phyloP scores from a whole-genome alignment of 2,329 filamentous ascomycete species.

The Acrodontium crateriforme region DNA sequence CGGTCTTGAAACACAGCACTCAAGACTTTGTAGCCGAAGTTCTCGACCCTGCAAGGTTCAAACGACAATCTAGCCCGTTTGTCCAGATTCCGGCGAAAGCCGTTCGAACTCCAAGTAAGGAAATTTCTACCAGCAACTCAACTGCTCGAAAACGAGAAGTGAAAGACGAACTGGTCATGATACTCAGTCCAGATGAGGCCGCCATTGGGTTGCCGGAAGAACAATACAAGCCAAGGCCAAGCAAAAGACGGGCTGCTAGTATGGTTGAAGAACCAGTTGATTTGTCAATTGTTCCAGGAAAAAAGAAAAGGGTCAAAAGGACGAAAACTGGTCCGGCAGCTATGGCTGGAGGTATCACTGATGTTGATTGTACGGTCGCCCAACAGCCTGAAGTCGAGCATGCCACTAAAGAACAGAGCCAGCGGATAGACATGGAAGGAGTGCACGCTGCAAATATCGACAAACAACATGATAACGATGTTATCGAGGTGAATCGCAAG shows the following conservation, averaged over 20 bases:
- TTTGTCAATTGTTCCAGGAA: conserved; percentile 25
- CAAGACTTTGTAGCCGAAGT: too few relatives aligned
- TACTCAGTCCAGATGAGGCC: conserved; percentile 19
- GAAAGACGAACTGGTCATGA: conserved; percentile 9
- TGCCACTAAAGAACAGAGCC: too few relatives aligned
- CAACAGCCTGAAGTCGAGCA: too few relatives aligned
- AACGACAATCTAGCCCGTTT: conserved; percentile 12
- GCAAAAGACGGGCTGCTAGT: conserved; percentile 18
- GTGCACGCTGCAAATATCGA: too few relatives aligned
- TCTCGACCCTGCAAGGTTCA: conserved; percentile 1
- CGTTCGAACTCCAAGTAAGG: conserved; percentile 7
- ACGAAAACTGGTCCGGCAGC: conserved; percentile 16
- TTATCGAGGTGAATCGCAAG: too few relatives aligned
- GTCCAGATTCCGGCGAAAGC: conserved; percentile 10
- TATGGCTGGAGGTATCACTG: background rate
- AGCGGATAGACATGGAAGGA: too few relatives aligned
- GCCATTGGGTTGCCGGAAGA: conserved; percentile 26
- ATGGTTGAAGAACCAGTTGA: conserved; percentile 16
- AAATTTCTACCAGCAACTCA: conserved; percentile 6
- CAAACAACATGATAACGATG: too few relatives aligned
- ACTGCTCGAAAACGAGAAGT: conserved; percentile 12
- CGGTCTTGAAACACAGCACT: background rate
- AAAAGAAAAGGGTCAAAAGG: conserved; percentile 27
- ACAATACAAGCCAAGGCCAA: conserved; percentile 26
- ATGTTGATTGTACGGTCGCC: background rate